Conservation (phyloP, 495 filamentous ascomycete species). For the Tuber magnatum region DNA sequence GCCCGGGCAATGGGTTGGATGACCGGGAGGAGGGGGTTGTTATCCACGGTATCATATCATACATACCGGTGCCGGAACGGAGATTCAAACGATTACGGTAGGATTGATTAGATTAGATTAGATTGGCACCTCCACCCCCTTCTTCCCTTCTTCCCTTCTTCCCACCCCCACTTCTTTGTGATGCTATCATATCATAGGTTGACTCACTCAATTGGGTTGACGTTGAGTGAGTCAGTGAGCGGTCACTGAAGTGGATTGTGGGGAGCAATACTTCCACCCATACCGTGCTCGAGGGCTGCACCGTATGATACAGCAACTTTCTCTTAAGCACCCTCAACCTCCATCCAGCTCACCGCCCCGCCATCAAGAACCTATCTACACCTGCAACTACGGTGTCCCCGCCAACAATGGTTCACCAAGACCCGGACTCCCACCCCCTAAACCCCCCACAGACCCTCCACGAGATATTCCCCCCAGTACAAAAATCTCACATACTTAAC, state of each 20-base stretch:
- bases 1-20: not conserved
- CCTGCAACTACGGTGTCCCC: not conserved
- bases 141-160: too few relatives aligned
- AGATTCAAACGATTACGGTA: not conserved
- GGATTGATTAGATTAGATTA: not conserved
- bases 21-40: too few relatives aligned
- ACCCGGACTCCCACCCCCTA: slow-evolving; percentile 20
- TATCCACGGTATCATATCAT: not conserved
- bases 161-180: not conserved
- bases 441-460: slow-evolving; percentile 48
- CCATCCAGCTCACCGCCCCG: not conserved
- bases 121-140: too few relatives aligned
- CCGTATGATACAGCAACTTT: too few relatives aligned
- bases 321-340: not conserved
- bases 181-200: not conserved
- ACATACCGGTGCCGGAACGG: too few relatives aligned
- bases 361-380: not conserved
- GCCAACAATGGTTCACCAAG: slow-evolving; percentile 10
- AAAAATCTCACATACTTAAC: slow-evolving; percentile 76
- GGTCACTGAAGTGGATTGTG: not conserved
- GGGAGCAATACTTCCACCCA: not conserved
- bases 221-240: not conserved
- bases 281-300: too few relatives aligned
- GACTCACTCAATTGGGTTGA: not conserved
- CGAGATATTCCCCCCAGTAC: slow-evolving; percentile 65